Conservation (phyloP, 371 early-diverging fungal genomes). For the Mortierella polycephala region DNA sequence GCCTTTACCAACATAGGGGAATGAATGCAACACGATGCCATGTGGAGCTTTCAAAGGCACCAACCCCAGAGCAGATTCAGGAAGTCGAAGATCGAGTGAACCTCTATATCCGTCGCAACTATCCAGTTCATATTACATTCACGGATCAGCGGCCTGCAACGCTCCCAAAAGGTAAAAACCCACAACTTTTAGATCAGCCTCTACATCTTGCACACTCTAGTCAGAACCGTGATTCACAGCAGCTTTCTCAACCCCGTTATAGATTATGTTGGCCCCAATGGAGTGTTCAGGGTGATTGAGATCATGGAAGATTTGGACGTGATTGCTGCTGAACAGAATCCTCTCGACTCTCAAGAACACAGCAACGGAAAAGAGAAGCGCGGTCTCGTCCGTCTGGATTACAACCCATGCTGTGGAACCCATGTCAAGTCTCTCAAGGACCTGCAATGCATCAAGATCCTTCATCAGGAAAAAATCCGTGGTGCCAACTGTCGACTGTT, state of each 20-base stretch:
- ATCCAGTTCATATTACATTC: conserved; percentile 61
- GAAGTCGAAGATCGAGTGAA: conserved; percentile 68
- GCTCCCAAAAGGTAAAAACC: conserved; percentile 57
- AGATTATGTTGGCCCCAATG: conserved; percentile 70
- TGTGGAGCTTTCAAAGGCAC: conserved; percentile 66
- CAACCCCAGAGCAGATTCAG: conserved; percentile 59
- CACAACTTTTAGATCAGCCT: not conserved
- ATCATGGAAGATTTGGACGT: conserved; percentile 58
- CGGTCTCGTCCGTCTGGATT: conserved; percentile 59
- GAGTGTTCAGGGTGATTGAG: conserved; percentile 69
- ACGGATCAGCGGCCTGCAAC: conserved; percentile 60
- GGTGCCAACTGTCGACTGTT: conserved; percentile 76
- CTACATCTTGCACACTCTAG: too few relatives aligned
- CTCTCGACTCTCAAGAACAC: conserved; percentile 8
- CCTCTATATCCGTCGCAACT: conserved; percentile 63
- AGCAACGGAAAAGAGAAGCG: conserved; percentile 4
- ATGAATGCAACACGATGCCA: conserved; percentile 68
- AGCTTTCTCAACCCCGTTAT: not conserved
- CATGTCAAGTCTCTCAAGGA: conserved; percentile 71
- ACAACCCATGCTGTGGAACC: conserved; percentile 88
- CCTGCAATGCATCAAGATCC: conserved; percentile 71
- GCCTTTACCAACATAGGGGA: conserved; percentile 51
- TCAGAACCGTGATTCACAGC: too few relatives aligned
- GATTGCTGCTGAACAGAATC: conserved; percentile 40
- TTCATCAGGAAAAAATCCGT: conserved; percentile 74